These are phyloP conservation scores for Jatropha curcas DNA, from an alignment of 345 rosid genomes.

Conservation along the genomic window DNA sequence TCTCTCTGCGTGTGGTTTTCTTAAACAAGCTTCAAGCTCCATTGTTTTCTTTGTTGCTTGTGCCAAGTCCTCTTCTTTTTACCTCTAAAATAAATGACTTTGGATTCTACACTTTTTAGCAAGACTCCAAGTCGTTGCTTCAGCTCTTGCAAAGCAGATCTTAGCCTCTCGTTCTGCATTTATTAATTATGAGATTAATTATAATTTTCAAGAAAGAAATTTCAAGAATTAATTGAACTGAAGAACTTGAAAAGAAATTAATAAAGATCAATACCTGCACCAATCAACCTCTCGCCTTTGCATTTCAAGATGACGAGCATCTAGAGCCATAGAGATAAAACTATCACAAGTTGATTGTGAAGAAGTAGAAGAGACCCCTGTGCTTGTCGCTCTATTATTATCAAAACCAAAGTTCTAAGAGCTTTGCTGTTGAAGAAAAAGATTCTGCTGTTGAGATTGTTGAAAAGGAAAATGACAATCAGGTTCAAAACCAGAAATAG, in stretches of 20 bases:
- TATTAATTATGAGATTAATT: no score
- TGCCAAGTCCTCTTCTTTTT: slow-evolving; percentile 62
- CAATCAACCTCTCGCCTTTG: slow-evolving; percentile 42
- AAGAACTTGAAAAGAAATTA: not conserved
- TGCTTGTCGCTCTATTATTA: not conserved
- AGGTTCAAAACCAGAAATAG: no score
- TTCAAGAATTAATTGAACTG: not conserved
- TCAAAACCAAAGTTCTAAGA: slow-evolving; percentile 8
- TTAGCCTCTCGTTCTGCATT: slow-evolving; percentile 56
- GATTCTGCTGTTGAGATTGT: slow-evolving; percentile 18
- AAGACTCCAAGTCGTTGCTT: slow-evolving; percentile 45
- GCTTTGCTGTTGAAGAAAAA: slow-evolving; percentile 8
- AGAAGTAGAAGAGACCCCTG: slow-evolving; percentile 6
- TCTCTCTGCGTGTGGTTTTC: slow-evolving; percentile 49
- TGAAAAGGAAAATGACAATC: no score
- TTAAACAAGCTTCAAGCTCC: slow-evolving; percentile 58
- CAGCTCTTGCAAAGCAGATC: slow-evolving; percentile 52
- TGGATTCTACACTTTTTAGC: slow-evolving; percentile 41
- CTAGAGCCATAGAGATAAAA: slow-evolving; percentile 22
- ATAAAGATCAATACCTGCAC: slow-evolving; percentile 29
- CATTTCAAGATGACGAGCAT: slow-evolving; percentile 36
- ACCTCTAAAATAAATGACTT: slow-evolving; percentile 36
- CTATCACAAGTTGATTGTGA: slow-evolving; percentile 19
- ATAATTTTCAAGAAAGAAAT: no score
- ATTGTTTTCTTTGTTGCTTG: slow-evolving; percentile 46